Evolutionary conservation across 73 alveolate species (phyloP), one percentile per base, ranked within the genome.

Genomic region (Effrenium voratum): DNA sequence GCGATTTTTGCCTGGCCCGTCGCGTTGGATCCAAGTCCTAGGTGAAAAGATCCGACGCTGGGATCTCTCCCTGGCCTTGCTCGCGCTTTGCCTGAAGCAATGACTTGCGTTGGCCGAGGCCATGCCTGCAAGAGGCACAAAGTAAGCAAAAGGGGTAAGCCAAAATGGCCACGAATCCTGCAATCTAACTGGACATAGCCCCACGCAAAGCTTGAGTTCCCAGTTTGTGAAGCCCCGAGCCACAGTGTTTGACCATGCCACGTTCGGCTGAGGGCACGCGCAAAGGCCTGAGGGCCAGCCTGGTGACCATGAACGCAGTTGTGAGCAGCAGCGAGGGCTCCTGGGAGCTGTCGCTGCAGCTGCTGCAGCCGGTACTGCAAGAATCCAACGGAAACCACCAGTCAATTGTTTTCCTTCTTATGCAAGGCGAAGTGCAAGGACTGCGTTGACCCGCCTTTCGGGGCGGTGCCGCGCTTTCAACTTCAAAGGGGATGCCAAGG

Each of bases 11-110:
- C n/a, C n/a, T n/a, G n/a, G n/a, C n/a, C n/a, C n/a, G n/a, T n/a
- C n/a, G n/a, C n/a, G n/a, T n/a, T n/a, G n/a, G n/a, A n/a, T n/a
- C 16, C 16, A 24, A 26, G 2, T 22, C 28, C 36, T 13, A 90
- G 97, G 97, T 24, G 97, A 90, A 50, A 90, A 90, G 55, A 76
- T 70, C 36, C 97, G 36, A 24, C 97, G 40, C 40, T 90, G 97
- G 97, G 73, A 46, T 34, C 45, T 90, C 76, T 90, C 97, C 45
- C 47, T 90, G 80, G 52, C 41, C 44, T 41, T 66, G n/a, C 75
- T 66, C 2, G 97, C 87, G 26, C 46, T 76, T 47, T n/a, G 87
- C 52, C 41, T n/a, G 77, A 75, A 66, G 36, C 13, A 43, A 8
- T 16, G 3, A 13, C 26, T 41, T 43, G 43, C 13, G 55, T 43